Evolutionary conservation across 345 rosid species (phyloP), one percentile per base, ranked within the genome.

Genomic region (Theobroma cacao): DNA sequence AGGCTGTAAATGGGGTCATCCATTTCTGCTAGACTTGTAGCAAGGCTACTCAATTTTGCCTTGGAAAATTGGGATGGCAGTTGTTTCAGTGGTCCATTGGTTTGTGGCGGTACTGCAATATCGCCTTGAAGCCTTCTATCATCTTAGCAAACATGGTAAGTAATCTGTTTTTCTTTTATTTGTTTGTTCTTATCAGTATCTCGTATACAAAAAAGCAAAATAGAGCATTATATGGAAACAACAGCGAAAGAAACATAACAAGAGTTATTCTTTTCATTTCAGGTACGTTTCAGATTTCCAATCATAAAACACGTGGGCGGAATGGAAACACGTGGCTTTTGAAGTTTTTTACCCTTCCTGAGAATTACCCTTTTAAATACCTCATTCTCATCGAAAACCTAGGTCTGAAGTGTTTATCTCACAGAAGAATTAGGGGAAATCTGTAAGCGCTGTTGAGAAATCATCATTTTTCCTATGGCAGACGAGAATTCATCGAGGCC

Each of bases 321-420:
- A 61, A 69, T 58, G 38, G 40, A 50, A 13, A 78, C 81, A 74
- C 52, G 62, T 74, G 84, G 79, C 58, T 17, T 45, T 65, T 53
- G 24, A 67, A 69, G 60, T 53, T 28, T 62, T 55, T 61, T 62
- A 11, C 26, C 47, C 47, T 47, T 63, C 67, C 31, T 31, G 53
- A 52, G 81, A 40, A 34, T 74, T 31, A 3, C 72, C 74, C 58
- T 75, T 74, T 28, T 68, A 78, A 62, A 40, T 56, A 58, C 55
- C 24, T 74, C 31, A 10, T 68, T 78, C 64, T 62, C 74, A 71
- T 76, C 2, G 73, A 24, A 70, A 76, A 80, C 73, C 67, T 62
- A 62, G 60, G 52, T 31, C 45, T 62, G 64, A 71, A 59, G 36
- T 38, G 72, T 55, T 62, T 71, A 3, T 24, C 79, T 22, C 47